Conservation (phyloP, 768 basidiomycete species). For the Wakefieldia striispora region DNA sequence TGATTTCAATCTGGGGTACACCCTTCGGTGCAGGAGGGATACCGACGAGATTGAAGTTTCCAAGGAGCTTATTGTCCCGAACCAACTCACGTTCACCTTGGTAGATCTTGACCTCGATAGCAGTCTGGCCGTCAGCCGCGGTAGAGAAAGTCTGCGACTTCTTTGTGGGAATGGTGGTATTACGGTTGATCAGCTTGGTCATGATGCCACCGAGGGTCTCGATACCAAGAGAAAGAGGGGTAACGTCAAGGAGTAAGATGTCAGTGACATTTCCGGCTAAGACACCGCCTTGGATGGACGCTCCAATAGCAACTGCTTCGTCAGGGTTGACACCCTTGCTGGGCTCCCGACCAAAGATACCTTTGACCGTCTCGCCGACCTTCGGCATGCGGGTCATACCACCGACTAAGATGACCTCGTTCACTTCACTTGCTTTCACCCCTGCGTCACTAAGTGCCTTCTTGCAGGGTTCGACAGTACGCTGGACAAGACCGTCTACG, state of each 20-base stretch:
- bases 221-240: slow-evolving; percentile 92
- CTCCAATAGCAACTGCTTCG: slow-evolving; percentile 98
- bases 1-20: slow-evolving; percentile 77
- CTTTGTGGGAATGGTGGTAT: slow-evolving; percentile 99
- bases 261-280: slow-evolving; percentile 95
- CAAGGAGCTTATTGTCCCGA: slow-evolving; percentile 96
- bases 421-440: slow-evolving; percentile 87
- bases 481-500: slow-evolving; percentile 76
- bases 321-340: slow-evolving; percentile 99
- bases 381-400: slow-evolving; percentile 99
- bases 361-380: slow-evolving; percentile 85
- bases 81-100: slow-evolving; percentile 99
- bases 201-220: slow-evolving; percentile 99
- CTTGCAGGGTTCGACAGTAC: slow-evolving; percentile 94
- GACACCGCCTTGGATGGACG: slow-evolving; percentile 97
- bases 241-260: slow-evolving; percentile 91
- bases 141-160: slow-evolving; percentile 99
- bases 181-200: slow-evolving; percentile 97
- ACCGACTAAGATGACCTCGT: slow-evolving; percentile 97
- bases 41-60: slow-evolving; percentile 99
- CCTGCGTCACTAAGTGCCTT: slow-evolving; percentile 94
- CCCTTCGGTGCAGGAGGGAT: slow-evolving; percentile 83
- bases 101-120: slow-evolving; percentile 99
- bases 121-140: slow-evolving; percentile 98
- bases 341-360: slow-evolving; percentile 92